Conservation (phyloP, 768 basidiomycete species). For the Hortiboletus campestris region DNA sequence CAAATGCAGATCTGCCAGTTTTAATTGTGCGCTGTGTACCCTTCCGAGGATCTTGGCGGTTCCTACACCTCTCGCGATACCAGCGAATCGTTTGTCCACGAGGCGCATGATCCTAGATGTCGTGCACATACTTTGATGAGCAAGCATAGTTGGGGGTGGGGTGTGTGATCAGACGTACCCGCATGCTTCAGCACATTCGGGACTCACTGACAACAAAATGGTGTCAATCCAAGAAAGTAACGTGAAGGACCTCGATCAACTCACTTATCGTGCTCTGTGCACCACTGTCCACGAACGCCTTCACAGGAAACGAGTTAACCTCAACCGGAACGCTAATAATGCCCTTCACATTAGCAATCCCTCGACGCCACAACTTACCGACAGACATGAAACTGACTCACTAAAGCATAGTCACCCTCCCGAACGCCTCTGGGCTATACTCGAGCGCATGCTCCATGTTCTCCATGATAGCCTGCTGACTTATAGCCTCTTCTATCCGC, state of each 20-base stretch:
- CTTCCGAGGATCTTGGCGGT: slow-evolving; percentile 92
- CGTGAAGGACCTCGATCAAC: slow-evolving; percentile 23
- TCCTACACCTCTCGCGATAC: slow-evolving; percentile 92
- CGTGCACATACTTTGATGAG: slow-evolving; percentile 1
- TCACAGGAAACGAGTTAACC: slow-evolving; percentile 86
- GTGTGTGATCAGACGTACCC: slow-evolving; percentile 50
- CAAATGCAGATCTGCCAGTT: slow-evolving; percentile 77
- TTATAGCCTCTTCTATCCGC: slow-evolving; percentile 91
- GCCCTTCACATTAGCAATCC: slow-evolving; percentile 11
- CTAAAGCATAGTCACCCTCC: slow-evolving; percentile 96
- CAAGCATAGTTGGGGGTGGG: not conserved
- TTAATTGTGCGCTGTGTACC: slow-evolving; percentile 91
- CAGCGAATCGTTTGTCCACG: slow-evolving; percentile 80
- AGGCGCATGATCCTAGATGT: slow-evolving; percentile 82
- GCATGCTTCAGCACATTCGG: slow-evolving; percentile 87
- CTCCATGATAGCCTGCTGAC: slow-evolving; percentile 85
- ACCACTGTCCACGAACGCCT: slow-evolving; percentile 98
- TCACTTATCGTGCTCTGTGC: slow-evolving; percentile 96
- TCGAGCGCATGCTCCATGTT: slow-evolving; percentile 94
- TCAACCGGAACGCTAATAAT: slow-evolving; percentile 76
- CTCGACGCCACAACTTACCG: not conserved
- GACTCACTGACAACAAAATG: slow-evolving; percentile 61
- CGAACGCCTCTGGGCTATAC: slow-evolving; percentile 91
- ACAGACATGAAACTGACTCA: slow-evolving; percentile 40
- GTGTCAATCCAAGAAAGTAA: slow-evolving; percentile 1